Evolutionary conservation across 2,329 filamentous ascomycete species (phyloP).

Genomic region (Gnomoniopsis sp.): DNA sequence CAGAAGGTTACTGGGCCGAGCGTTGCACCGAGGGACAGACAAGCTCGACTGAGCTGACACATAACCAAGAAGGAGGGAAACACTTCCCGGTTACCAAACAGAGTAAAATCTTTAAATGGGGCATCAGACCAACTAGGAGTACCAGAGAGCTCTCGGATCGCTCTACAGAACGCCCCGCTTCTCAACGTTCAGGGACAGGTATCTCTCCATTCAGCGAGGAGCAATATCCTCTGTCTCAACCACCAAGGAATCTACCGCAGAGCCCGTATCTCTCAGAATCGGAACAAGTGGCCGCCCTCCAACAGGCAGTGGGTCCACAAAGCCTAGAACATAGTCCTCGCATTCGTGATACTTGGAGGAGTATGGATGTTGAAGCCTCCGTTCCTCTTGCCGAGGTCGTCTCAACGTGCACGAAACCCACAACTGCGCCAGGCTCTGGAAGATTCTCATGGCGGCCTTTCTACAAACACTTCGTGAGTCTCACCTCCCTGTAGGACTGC

Average conservation of each 20-base stretch:
- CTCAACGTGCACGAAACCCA: neutral
- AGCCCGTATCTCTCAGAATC: constrained; percentile 47
- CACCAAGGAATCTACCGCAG: constrained; percentile 21
- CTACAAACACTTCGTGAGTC: constrained; percentile 2
- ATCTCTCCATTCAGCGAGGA: constrained; percentile 20
- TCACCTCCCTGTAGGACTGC: neutral
- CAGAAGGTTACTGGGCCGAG: constrained; percentile 61
- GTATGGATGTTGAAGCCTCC: neutral
- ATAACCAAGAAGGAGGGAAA: constrained; percentile 22
- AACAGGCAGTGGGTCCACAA: constrained; percentile 27
- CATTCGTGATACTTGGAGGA: neutral
- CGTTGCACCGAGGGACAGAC: constrained; percentile 25
- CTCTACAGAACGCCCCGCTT: constrained; percentile 8
- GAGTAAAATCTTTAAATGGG: constrained; percentile 30
- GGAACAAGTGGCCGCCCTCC: constrained; percentile 45
- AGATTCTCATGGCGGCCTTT: constrained; percentile 4
- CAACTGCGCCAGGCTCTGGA: neutral
- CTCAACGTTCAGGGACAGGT: neutral
- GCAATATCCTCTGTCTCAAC: neutral
- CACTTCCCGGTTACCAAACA: constrained; percentile 28
- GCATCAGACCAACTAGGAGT: neutral
- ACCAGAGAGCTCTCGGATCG: neutral
- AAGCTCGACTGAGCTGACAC: neutral
- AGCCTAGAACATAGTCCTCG: neutral
- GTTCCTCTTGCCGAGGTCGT: neutral